Evolutionary conservation across 805 yeast species (phyloP), one percentile per base, ranked within the genome.

Genomic region (Yarrowia porcina): DNA sequence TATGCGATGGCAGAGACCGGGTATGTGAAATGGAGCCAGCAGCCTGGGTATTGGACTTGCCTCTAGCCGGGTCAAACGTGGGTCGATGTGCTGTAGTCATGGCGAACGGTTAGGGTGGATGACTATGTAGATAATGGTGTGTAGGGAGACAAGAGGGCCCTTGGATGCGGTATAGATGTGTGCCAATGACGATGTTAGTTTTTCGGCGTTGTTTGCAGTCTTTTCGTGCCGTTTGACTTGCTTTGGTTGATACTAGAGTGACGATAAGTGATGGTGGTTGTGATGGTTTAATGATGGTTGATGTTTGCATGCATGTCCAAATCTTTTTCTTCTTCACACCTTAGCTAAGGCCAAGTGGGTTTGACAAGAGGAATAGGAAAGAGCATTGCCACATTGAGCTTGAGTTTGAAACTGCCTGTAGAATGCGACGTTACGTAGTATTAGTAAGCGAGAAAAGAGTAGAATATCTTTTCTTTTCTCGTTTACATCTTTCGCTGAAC

Each of bases 21-120:
- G 84, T 76, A 68, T 85, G 88, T 25, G 76, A 74, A 10, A 81
- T 83, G 2, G 80, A 68, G 0, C 86, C 82, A 4, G 74, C 72
- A 9, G 76, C 71, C 64, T 72, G 68, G 63, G 75, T 75, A 54
- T 78, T 75, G 1, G 75, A 75, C 57, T 82, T 83, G 61, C 86
- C 85, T 68, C 83, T 79, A 18, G 88, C 87, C 52, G 82, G 82
- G 66, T 85, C 89, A 66, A 86, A 79, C 7, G 88, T 86, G 0
- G 89, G 89, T 70, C 87, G 79, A 69, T 84, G 88, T 10, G 88
- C 87, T 3, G 89, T 83, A 0, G 89, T 83, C 90, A 86, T 85
- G 20, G 1, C 13, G 28, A n/a, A n/a, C n/a, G n/a, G n/a, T n/a
- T n/a, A n/a, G n/a, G n/a, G n/a, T n/a, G n/a, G n/a, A n/a, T n/a